These are phyloP conservation scores for Epichloe scottii DNA, from an alignment of 2,329 filamentous ascomycete species.

Conservation along the genomic window DNA sequence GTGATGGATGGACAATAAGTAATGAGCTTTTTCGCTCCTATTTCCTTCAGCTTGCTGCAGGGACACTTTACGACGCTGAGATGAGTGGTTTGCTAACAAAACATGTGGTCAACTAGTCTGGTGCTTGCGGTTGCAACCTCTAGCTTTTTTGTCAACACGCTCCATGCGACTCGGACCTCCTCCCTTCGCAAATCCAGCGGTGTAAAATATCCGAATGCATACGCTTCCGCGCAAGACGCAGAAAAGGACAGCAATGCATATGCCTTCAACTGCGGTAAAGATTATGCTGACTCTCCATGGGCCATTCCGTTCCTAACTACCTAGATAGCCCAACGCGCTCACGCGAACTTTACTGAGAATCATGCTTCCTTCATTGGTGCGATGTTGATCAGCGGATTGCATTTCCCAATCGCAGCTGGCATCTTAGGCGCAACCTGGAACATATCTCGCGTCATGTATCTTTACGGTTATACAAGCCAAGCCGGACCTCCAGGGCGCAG, in stretches of 20 bases:
- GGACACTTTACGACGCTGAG: no score
- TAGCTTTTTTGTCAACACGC: conserved; percentile 44
- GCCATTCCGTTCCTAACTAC: not conserved
- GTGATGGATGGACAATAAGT: no score
- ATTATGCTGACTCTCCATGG: no score
- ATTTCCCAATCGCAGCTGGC: conserved; percentile 38
- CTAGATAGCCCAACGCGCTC: conserved; percentile 42
- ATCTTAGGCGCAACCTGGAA: conserved; percentile 39
- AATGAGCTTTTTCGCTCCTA: no score
- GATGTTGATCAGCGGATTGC: conserved; percentile 43
- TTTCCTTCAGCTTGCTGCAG: no score
- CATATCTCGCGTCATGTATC: conserved; percentile 39
- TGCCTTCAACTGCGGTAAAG: conserved; percentile 50
- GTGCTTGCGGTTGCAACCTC: conserved; percentile 45
- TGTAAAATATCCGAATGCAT: conserved; percentile 44
- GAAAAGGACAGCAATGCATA: conserved; percentile 40
- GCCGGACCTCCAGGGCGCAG: conserved; percentile 32
- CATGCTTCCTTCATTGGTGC: conserved; percentile 37
- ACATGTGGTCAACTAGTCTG: conserved; percentile 31
- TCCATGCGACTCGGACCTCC: conserved; percentile 36
- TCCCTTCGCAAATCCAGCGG: conserved; percentile 38
- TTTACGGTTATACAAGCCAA: conserved; percentile 37
- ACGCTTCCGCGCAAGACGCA: conserved; percentile 41
- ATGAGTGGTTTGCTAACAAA: not conserved
- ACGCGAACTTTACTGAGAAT: conserved; percentile 53